Evolutionary conservation across 2,329 filamentous ascomycete genomes (phyloP), one percentile per base, ranked within the genome.

Genomic region (Nemania serpens): DNA sequence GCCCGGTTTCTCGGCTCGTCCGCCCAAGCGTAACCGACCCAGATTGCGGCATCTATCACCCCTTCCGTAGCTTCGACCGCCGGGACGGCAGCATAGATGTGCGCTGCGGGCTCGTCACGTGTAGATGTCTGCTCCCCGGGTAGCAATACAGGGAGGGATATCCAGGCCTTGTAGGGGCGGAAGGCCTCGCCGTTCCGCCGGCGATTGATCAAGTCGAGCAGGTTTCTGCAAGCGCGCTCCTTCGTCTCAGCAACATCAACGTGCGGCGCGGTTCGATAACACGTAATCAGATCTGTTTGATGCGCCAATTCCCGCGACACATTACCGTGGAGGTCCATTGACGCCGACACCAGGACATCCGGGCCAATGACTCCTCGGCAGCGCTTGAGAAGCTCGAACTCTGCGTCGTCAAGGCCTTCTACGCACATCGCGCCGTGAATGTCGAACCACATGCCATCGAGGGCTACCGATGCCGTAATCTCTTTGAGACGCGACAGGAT

Each of bases 361-460:
- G 76, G 69, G 0, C 82, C 82, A 18, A 83, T 75, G 2, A 82
- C 77, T 0, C 50, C 59, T 2, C 82, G 75, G 12, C 82, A 76
- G 0, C 80, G 78, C 12, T 70, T 68, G 18, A 84, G 71, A 29
- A 84, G 76, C 55, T 82, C 78, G 1, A 74, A 76, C 59, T 84
- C 82, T 1, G 70, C 71, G 64, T 84, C 82, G 39, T 80, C 76
- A 5, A 83, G 55, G 0, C 72, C 80, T 37, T 82, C 78, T 1
- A 84, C 82, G 46, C 78, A 81, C 81, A 84, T 84, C 3, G 82
- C 82, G 13, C 82, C 82, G 63, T 84, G 82, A 33, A 84, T 84
- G 61, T 84, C 82, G 57, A 82, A 81, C 81, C 81, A 84, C 7
- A 84, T 67, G 1, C 82, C 82, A 53, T 84, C 77, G 2, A 84